Evolutionary conservation across 2,329 filamentous ascomycete species (phyloP).

Genomic region (Colletotrichum ledebouriae): DNA sequence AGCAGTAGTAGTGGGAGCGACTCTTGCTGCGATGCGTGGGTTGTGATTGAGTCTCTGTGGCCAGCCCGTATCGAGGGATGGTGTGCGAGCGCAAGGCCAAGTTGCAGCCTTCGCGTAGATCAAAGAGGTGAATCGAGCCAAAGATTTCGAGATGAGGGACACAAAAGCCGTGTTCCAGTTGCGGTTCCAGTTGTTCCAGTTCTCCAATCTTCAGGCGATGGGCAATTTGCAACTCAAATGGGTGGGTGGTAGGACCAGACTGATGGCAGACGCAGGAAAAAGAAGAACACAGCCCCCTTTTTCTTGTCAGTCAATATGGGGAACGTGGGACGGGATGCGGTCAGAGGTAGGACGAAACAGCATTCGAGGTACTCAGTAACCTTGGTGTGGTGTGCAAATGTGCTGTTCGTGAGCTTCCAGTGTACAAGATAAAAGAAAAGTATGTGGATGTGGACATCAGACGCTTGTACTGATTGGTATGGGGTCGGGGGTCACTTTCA

Average conservation of each 20-base stretch:
- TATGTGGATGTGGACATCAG: too few species aligned
- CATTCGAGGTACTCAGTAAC: neutral
- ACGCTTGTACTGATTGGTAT: neutral
- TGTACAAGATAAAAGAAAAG: too few species aligned
- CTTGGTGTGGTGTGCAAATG: neutral
- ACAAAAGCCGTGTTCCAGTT: slow-evolving; percentile 32
- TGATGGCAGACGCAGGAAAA: slow-evolving; percentile 25
- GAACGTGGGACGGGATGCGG: slow-evolving; percentile 36
- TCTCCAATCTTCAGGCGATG: slow-evolving; percentile 28
- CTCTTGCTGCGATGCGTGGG: slow-evolving; percentile 10
- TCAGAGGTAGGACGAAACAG: slow-evolving; percentile 31
- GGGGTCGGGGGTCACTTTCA: neutral
- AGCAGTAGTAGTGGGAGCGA: too few species aligned
- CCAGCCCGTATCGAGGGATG: slow-evolving; percentile 26
- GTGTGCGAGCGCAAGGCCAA: slow-evolving; percentile 38
- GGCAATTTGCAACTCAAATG: slow-evolving; percentile 16
- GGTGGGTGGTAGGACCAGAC: slow-evolving; percentile 22
- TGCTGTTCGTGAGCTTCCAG: slow-evolving; percentile 1
- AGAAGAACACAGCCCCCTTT: slow-evolving; percentile 41
- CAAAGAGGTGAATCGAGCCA: slow-evolving; percentile 7
- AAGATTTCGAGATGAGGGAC: neutral
- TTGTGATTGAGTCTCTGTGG: slow-evolving; percentile 11
- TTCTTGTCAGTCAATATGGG: slow-evolving; percentile 38
- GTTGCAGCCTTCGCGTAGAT: slow-evolving; percentile 32
- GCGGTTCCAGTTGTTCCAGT: slow-evolving; percentile 11